Evolutionary conservation across 495 filamentous ascomycete species (phyloP).

Genomic region (Aspergillus sclerotiicarbonarius): DNA sequence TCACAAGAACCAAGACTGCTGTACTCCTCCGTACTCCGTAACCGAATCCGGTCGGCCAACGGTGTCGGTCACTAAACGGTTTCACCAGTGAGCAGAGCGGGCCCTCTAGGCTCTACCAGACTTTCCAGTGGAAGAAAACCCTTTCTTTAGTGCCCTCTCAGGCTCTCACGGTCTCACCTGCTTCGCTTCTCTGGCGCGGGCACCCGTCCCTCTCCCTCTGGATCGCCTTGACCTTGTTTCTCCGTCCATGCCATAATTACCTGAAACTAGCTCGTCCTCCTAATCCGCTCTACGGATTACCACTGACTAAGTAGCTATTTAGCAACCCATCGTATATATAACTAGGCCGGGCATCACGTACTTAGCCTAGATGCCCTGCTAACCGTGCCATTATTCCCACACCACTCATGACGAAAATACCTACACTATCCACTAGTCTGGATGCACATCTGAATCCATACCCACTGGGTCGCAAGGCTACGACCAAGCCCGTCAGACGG

Average conservation of each 20-base stretch:
- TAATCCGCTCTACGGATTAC: too few relatives aligned
- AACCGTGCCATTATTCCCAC: neutral
- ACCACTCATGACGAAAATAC: neutral
- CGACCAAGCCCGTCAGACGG: neutral
- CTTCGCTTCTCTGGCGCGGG: neutral
- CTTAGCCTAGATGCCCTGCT: neutral
- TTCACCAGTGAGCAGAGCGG: neutral
- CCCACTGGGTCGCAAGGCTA: neutral
- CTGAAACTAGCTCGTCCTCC: too few relatives aligned
- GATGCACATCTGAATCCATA: neutral
- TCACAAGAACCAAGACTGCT: neutral
- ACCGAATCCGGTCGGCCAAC: neutral
- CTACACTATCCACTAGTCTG: neutral
- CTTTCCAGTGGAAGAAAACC: neutral
- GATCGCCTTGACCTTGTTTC: too few relatives aligned
- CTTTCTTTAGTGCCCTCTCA: constrained; percentile 1
- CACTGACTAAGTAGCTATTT: too few relatives aligned
- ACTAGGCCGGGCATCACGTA: too few relatives aligned
- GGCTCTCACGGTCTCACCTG: neutral
- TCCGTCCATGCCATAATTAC: too few relatives aligned
- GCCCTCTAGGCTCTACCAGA: neutral
- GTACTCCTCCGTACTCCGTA: neutral
- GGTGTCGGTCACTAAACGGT: neutral
- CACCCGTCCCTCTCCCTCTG: neutral
- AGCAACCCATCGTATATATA: too few relatives aligned